Base-by-base conservation (phyloP, 768 basidiomycete species). In the Lactarius evosmus region DNA sequence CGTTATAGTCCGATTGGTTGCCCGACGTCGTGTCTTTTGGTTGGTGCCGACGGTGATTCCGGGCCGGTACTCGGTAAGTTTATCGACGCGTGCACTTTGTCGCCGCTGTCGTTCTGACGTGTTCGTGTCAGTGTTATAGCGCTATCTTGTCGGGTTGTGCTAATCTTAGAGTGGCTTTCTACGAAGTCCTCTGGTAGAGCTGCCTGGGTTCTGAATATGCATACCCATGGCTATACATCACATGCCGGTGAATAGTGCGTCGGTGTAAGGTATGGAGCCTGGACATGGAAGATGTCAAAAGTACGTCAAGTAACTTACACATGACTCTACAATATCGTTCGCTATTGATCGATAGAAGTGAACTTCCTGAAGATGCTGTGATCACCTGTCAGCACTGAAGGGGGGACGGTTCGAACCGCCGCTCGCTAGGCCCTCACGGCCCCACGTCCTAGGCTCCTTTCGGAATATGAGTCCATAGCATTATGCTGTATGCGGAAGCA, bases 391-490 rank as follows among this genome's bases (percentile, higher is more conserved):
- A 52, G 4, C 17, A 34, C 51, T 36, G 25, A 27, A 46, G 46
- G 29, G 6, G 17, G 17, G 56, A 16, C 40, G 46, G 27, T 34
- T 17, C 22, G 56, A 53, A 58, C n/a, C 12, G n/a, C 27, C 12
- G n/a, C 33, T 41, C 41, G 11, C 33, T 41, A 19, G n/a, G 17
- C 7, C 7, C 9, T 34, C 57, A 17, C 29, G 17, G 4, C 7
- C 9, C 29, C 57, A 17, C 29, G 22, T 38, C 58, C 63, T 64
- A 64, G 55, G 3, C 58, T 50, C 30, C 11, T 60, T 50, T 56
- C 44, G 63, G 58, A 14, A 54, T n/a, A 22, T 30, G 2, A 14
- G 50, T 27, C 52, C 29, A 49, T 36, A 16, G 36, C 41, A 49
- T 16, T 34, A 55, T 9, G 14, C n/a, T 25, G 11, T 30, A n/a